Percentiles rank a stretch among this genome's conserved stretches.
Conservation (phyloP, 768 basidiomycete species). For the Pleurotus pulmonarius region DNA sequence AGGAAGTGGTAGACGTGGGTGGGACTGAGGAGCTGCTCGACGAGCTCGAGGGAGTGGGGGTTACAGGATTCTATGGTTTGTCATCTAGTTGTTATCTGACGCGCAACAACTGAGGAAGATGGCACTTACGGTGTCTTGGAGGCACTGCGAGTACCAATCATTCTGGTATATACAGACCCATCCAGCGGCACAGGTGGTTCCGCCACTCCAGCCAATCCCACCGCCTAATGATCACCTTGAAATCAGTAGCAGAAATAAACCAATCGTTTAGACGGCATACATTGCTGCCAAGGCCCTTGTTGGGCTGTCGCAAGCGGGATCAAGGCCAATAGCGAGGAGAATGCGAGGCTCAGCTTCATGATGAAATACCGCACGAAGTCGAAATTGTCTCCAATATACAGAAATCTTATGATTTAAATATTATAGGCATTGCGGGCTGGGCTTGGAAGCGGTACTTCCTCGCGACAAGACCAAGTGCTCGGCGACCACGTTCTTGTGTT, state of each 20-base stretch:
- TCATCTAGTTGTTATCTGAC: too few relatives aligned
- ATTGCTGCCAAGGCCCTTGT: conserved; percentile 17
- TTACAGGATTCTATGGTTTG: neutral
- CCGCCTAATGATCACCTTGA: conserved; percentile 22
- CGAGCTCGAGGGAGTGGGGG: neutral
- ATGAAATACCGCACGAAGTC: neutral
- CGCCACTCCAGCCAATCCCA: conserved; percentile 32
- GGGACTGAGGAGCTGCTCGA: neutral
- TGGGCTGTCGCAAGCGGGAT: conserved; percentile 22
- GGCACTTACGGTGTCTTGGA: neutral
- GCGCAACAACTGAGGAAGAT: neutral
- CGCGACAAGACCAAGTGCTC: too few relatives aligned
- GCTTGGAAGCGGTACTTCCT: too few relatives aligned
- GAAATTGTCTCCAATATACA: too few relatives aligned
- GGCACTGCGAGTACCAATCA: conserved; percentile 22
- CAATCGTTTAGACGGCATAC: neutral
- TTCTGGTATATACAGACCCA: conserved; percentile 26
- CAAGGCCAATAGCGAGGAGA: conserved; percentile 21
- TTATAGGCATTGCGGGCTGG: too few relatives aligned
- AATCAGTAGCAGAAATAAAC: neutral
- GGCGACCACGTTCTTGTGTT: too few relatives aligned
- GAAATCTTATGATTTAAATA: too few relatives aligned
- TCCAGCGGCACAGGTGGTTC: conserved; percentile 30
- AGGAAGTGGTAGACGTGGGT: neutral
- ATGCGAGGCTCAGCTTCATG: conserved; percentile 20